Conservation (phyloP, 1,284 basidiomycete genomes). For the Coniophora puteana region DNA sequence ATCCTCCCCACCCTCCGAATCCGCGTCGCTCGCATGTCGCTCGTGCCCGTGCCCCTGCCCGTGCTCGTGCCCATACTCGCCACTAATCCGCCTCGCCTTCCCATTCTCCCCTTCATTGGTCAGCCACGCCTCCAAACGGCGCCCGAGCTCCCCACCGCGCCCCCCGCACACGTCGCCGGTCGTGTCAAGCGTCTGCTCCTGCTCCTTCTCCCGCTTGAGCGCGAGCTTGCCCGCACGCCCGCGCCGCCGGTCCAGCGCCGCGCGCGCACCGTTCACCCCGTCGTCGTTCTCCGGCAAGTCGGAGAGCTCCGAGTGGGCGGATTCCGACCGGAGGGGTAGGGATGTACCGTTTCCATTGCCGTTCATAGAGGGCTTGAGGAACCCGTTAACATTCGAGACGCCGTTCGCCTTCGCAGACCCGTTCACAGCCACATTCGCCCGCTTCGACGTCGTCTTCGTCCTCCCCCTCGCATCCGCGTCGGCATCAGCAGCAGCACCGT, state of each 20-base stretch:
- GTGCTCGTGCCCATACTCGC: slow-evolving; percentile 9
- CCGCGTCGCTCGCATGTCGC: no score
- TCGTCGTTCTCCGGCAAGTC: slow-evolving; percentile 10
- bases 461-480: slow-evolving; percentile 3
- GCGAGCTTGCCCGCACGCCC: slow-evolving; percentile 37
- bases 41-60: no score
- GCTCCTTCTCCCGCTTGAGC: slow-evolving; percentile 50
- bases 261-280: slow-evolving; percentile 13
- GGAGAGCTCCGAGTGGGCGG: background rate
- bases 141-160: slow-evolving; percentile 68
- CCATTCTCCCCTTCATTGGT: slow-evolving; percentile 24
- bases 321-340: no score
- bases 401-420: background rate
- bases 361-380: no score
- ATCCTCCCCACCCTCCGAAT: no score
- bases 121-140: slow-evolving; percentile 70
- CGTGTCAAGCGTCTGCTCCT: slow-evolving; percentile 62
- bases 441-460: no score
- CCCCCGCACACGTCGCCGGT: slow-evolving; percentile 75
- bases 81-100: slow-evolving; percentile 11
- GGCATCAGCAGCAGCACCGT: background rate
- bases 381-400: background rate
- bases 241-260: slow-evolving; percentile 20
- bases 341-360: no score
- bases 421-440: background rate